Evolutionary conservation across 208 protist species (phyloP).

Genomic region (Novymonas esmeraldas): DNA sequence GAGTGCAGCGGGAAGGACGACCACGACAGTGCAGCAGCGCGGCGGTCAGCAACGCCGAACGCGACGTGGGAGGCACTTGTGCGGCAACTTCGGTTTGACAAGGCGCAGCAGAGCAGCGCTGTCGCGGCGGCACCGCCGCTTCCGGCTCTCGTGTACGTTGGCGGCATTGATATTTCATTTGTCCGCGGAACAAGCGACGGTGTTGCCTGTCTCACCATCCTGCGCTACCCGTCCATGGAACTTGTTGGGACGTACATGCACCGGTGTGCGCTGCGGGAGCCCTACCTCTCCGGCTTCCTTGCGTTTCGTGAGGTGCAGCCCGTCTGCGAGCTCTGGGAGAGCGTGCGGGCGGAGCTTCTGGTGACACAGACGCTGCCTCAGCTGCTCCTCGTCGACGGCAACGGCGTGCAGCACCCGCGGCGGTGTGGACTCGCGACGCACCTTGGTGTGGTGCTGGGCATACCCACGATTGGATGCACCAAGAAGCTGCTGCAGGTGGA

Average conservation of each 20-base stretch:
- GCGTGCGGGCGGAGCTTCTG: slow-evolving; percentile 24
- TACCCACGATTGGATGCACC: slow-evolving; percentile 93
- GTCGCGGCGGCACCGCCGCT: background rate
- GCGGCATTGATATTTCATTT: slow-evolving; percentile 85
- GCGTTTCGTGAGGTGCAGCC: slow-evolving; percentile 94
- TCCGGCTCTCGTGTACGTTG: slow-evolving; percentile 45
- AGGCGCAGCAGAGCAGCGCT: background rate
- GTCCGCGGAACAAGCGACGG: slow-evolving; percentile 53
- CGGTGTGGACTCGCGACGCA: slow-evolving; percentile 95
- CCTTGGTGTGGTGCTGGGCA: slow-evolving; percentile 86
- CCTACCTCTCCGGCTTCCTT: slow-evolving; percentile 95
- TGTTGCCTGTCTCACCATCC: slow-evolving; percentile 67
- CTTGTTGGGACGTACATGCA: slow-evolving; percentile 46
- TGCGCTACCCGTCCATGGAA: slow-evolving; percentile 68
- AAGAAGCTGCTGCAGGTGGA: slow-evolving; percentile 93
- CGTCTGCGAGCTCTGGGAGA: slow-evolving; percentile 50
- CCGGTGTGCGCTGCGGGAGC: slow-evolving; percentile 63
- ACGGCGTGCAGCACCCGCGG: slow-evolving; percentile 94
- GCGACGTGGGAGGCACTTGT: slow-evolving; percentile 4
- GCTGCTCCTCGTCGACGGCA: slow-evolving; percentile 95
- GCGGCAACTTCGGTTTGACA: slow-evolving; percentile 4
- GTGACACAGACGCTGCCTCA: slow-evolving; percentile 57
- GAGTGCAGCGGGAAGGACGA: background rate
- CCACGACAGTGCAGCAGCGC: background rate
- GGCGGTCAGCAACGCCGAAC: background rate